Evolutionary conservation across 768 basidiomycete species (phyloP), one percentile per base, ranked within the genome.

Genomic region (Lactarius deliciosus): DNA sequence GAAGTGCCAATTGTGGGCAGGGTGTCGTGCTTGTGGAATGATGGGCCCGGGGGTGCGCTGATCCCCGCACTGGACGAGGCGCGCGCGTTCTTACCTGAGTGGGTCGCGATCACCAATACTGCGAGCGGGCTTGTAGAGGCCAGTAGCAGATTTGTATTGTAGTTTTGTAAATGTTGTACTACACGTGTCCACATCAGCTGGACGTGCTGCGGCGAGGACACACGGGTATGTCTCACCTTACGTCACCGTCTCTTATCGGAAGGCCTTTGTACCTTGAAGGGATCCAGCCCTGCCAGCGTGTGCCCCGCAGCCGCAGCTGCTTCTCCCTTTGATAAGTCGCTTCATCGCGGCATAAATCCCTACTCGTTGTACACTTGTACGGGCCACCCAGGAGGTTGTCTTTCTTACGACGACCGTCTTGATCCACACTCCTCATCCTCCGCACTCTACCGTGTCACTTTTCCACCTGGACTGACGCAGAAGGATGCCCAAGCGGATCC

Each of bases 401-500:
- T 41, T 3, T 36, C 34, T 36, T 36, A 36, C 34, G 34, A 36
- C 34, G 32, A 32, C 6, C 32, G 32, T 32, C 32, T 1, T 32
- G 32, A 32, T 7, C 34, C 9, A 36, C n/a, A 30, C 9, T 11
- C 16, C 9, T 13, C 47, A 22, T 13, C n/a, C 25, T 36, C 32
- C 10, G 18, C 20, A 34, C 57, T 15, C 2, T 30, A 57, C 56
- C 28, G 9, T 16, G n/a, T 8, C 20, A 5, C 16, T 38, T 11
- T 60, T 22, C 9, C 38, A 5, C 20, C 25, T 60, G 15, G 5
- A 22, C 16, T 32, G 57, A 65, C 38, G 20, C 9, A 16, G 9
- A 40, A 62, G 20, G 71, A 79, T 82, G 82, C 78, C 78, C 0
- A 81, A 81, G 70, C 81, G 82, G 16, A 62, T 73, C 5, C 64